These are phyloP conservation scores for Kazachstania bromeliacearum DNA, from an alignment of 805 yeast species.

Conservation along the genomic window DNA sequence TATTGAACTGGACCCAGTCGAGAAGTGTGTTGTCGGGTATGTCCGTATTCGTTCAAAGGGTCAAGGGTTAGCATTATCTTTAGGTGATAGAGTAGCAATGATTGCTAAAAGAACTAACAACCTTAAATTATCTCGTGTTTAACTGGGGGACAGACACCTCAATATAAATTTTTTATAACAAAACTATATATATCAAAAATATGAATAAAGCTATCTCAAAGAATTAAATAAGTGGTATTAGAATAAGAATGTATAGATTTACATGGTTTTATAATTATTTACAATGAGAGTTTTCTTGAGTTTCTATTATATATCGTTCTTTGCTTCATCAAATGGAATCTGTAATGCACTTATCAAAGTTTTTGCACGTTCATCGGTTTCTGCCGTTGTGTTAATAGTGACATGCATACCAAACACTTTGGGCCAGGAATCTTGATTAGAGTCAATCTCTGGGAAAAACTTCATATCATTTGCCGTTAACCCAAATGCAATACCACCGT, in stretches of 20 bases:
- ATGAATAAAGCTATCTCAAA: neutral
- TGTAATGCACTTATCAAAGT: slow-evolving; percentile 74
- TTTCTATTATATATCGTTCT: neutral
- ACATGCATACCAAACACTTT: slow-evolving; percentile 77
- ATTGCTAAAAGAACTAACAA: slow-evolving; percentile 53
- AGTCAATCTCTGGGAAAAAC: slow-evolving; percentile 88
- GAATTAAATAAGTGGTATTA: neutral
- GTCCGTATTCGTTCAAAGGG: slow-evolving; percentile 96
- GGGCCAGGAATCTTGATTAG: slow-evolving; percentile 84
- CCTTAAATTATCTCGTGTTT: slow-evolving; percentile 28
- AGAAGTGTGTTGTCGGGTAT: slow-evolving; percentile 78
- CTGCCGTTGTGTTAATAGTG: slow-evolving; percentile 79
- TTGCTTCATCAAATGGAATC: slow-evolving; percentile 46
- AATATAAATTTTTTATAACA: neutral
- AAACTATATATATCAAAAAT: neutral
- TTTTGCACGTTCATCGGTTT: slow-evolving; percentile 84
- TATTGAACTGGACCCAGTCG: slow-evolving; percentile 64
- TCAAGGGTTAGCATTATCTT: slow-evolving; percentile 88
- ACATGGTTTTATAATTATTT: neutral
- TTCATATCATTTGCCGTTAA: slow-evolving; percentile 65
- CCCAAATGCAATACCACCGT: slow-evolving; percentile 83
- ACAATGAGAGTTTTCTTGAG: neutral
- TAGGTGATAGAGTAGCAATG: slow-evolving; percentile 89
- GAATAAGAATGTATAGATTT: neutral
- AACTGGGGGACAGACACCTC: neutral